These are phyloP conservation scores for Fusarium aywerte DNA, from an alignment of 2,329 filamentous ascomycete genomes.

Conservation along the genomic window DNA sequence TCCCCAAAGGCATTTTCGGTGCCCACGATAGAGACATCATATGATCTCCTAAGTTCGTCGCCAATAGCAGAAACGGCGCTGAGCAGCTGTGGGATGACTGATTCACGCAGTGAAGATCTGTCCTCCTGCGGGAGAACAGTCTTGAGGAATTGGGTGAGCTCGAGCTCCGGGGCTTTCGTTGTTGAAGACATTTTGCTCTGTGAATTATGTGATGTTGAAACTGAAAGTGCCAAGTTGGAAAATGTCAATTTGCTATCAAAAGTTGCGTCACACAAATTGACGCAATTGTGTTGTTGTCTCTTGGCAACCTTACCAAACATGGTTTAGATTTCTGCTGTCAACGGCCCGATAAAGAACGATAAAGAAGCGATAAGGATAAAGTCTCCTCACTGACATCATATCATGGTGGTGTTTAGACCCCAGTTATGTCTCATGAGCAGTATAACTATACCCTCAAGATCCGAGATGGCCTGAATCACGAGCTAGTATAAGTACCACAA, in stretches of 20 bases:
- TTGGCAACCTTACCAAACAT: not conserved
- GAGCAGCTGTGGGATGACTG: conserved; percentile 62
- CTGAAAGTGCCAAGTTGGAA: not conserved
- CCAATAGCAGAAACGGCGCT: conserved; percentile 58
- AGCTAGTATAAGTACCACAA: too few relatives aligned
- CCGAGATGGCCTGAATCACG: too few relatives aligned
- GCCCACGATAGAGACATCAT: conserved; percentile 59
- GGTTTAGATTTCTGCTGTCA: not conserved
- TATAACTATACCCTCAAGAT: too few relatives aligned
- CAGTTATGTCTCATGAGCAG: not conserved
- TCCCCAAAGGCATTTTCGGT: conserved; percentile 68
- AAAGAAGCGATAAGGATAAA: not conserved
- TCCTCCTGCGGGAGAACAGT: conserved; percentile 37
- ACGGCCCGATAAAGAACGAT: conserved; percentile 24
- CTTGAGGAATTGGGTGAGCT: conserved; percentile 18
- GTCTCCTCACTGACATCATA: conserved; percentile 8
- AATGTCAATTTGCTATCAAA: not conserved
- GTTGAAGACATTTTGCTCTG: conserved; percentile 19
- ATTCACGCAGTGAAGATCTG: conserved; percentile 52
- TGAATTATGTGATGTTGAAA: not conserved
- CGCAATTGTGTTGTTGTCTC: conserved; percentile 18
- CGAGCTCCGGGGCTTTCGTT: not conserved
- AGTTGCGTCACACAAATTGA: conserved; percentile 34
- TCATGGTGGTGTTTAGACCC: not conserved
- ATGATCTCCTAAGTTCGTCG: conserved; percentile 55